Percentiles rank a stretch among this genome's conserved stretches.
phyloP scores from a whole-genome alignment of 2,329 filamentous ascomycete genomes.

The Trichophyton simii region DNA sequence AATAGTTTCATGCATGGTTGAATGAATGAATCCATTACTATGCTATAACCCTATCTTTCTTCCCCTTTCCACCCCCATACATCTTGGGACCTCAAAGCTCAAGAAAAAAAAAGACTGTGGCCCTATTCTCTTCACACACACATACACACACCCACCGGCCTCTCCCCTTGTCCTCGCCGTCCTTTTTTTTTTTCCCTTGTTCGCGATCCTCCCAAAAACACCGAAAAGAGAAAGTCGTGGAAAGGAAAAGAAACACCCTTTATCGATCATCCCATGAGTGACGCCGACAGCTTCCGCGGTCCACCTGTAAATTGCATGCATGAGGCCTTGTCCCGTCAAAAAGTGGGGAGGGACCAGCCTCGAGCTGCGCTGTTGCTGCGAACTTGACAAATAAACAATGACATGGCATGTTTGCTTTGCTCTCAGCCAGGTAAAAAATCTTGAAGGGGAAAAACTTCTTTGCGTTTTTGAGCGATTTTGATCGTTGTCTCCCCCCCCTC shows the following conservation, averaged over 20 bases:
- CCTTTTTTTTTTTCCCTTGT: too few relatives aligned
- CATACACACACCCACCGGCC: too few relatives aligned
- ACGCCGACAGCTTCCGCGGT: background rate
- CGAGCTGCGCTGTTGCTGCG: background rate
- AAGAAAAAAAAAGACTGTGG: background rate
- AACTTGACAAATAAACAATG: too few relatives aligned
- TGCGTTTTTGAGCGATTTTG: background rate
- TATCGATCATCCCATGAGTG: background rate
- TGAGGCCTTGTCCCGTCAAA: background rate
- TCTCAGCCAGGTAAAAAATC: too few relatives aligned
- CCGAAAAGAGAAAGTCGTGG: background rate
- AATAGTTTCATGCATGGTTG: slow-evolving; percentile 2
- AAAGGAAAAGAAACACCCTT: background rate
- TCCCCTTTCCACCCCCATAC: background rate
- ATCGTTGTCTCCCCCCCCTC: too few relatives aligned
- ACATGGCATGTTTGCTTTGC: background rate
- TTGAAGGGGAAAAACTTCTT: too few relatives aligned
- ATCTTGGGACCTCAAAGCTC: background rate
- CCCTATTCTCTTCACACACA: too few relatives aligned
- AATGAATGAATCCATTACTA: background rate
- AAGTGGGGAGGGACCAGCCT: background rate
- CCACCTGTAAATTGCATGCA: background rate
- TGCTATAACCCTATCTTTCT: background rate
- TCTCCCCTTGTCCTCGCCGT: background rate
- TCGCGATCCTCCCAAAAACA: background rate